Conservation (phyloP, 768 basidiomycete genomes). For the Russula foetens region DNA sequence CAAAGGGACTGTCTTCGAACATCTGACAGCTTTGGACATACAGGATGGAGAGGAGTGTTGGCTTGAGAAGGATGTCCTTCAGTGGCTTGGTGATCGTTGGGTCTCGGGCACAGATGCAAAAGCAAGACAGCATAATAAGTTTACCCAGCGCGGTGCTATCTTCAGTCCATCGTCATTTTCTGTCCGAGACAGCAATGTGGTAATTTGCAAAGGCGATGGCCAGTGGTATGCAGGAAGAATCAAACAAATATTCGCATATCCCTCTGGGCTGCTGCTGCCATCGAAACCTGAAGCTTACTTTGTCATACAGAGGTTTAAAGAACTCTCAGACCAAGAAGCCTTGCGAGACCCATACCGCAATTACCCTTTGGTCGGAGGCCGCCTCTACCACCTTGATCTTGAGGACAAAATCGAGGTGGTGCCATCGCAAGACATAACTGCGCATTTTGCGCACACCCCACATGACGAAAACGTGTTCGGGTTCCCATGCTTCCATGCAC, state of each 20-base stretch:
- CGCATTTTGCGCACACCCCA: background rate
- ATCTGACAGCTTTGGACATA: background rate
- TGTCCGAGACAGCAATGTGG: background rate
- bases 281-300: background rate
- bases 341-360: background rate
- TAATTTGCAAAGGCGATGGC: background rate
- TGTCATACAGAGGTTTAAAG: background rate
- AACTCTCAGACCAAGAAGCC: background rate
- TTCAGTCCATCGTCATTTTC: background rate
- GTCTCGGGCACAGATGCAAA: background rate
- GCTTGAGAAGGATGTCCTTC: background rate
- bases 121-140: background rate
- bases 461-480: background rate
- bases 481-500: background rate
- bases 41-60: background rate
- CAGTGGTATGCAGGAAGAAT: background rate
- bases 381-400: background rate
- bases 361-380: background rate
- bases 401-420: background rate
- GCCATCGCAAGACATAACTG: background rate
- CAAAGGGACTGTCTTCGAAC: background rate
- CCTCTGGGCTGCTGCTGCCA: background rate
- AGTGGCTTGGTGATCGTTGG: background rate
- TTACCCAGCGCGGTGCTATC: background rate
- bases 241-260: background rate